These are phyloP conservation scores for Vanderwaltozyma verrucispora DNA, from an alignment of 805 yeast genomes.

Conservation along the genomic window DNA sequence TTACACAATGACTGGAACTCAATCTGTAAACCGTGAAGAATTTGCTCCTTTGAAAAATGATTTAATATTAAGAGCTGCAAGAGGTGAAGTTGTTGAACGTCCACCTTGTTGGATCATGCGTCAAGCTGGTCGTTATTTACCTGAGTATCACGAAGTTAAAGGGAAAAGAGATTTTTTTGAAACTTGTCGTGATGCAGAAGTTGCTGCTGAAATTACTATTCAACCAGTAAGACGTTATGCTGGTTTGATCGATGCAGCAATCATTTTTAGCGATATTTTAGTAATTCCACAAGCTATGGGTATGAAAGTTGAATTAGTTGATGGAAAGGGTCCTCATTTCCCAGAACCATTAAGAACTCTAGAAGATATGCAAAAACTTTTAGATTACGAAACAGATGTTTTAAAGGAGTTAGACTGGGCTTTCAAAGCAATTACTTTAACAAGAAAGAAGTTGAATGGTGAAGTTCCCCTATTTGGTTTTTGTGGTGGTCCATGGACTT, in stretches of 20 bases:
- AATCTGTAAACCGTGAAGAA: constrained; percentile 10
- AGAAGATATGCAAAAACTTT: constrained; percentile 46
- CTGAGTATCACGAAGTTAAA: constrained; percentile 86
- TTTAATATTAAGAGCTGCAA: constrained; percentile 82
- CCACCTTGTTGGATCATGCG: constrained; percentile 99
- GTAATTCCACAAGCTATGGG: constrained; percentile 99
- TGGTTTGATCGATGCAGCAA: constrained; percentile 92
- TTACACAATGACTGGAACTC: neutral
- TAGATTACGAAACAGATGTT: constrained; percentile 59
- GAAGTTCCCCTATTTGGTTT: constrained; percentile 92
- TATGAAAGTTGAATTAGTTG: constrained; percentile 85
- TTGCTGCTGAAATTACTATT: constrained; percentile 87
- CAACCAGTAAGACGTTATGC: constrained; percentile 88
- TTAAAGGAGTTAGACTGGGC: constrained; percentile 84
- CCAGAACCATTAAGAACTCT: constrained; percentile 76
- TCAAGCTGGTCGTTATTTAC: constrained; percentile 91
- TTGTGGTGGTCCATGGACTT: constrained; percentile 97
- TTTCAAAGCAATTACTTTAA: constrained; percentile 80
- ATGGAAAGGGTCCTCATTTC: constrained; percentile 90
- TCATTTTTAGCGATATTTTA: constrained; percentile 87
- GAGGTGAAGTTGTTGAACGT: constrained; percentile 83
- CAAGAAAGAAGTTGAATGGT: constrained; percentile 79
- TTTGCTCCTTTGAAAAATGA: constrained; percentile 84
- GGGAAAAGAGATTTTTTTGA: constrained; percentile 83
- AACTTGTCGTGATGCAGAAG: constrained; percentile 89